These are phyloP conservation scores for Rhizopus stolonifer DNA, from an alignment of 371 early-diverging fungal species.

Conservation along the genomic window DNA sequence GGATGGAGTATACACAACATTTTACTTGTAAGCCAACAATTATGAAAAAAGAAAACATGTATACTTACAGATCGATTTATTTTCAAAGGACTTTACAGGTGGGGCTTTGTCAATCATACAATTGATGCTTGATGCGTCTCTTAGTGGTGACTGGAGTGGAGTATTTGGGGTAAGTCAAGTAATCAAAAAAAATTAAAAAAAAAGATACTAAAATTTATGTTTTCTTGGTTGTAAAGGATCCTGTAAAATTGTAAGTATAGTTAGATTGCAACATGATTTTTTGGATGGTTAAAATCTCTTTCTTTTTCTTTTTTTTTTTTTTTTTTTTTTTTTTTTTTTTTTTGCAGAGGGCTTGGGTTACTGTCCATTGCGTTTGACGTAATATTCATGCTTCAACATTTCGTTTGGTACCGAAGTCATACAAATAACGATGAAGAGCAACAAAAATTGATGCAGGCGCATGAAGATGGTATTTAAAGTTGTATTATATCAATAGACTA, in stretches of 20 bases:
- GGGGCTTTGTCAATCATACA: slow-evolving; percentile 82
- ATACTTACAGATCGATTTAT: not conserved
- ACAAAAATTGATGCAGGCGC: not conserved
- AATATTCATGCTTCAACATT: slow-evolving; percentile 86
- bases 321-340: too few relatives aligned
- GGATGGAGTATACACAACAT: slow-evolving; percentile 95
- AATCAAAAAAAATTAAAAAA: not conserved
- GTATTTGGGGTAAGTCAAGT: slow-evolving; percentile 56
- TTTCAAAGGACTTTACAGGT: slow-evolving; percentile 78
- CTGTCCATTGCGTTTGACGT: slow-evolving; percentile 80
- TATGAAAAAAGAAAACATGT: not conserved
- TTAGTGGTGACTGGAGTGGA: slow-evolving; percentile 69
- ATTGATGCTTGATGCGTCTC: slow-evolving; percentile 72
- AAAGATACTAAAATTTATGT: not conserved
- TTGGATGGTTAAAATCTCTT: too few relatives aligned
- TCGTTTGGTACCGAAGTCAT: slow-evolving; percentile 61
- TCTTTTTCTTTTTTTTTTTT: too few relatives aligned
- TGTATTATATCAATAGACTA: not conserved
- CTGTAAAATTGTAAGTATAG: slow-evolving; percentile 51
- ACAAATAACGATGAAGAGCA: not conserved
- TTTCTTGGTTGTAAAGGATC: slow-evolving; percentile 29
- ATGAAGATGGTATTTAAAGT: slow-evolving; percentile 13
- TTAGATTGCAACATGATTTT: too few relatives aligned
- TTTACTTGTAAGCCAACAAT: slow-evolving; percentile 51
- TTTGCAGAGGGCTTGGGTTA: slow-evolving; percentile 70